Evolutionary conservation across 257 asterid species (phyloP).

Genomic region (Coffea eugenioides): DNA sequence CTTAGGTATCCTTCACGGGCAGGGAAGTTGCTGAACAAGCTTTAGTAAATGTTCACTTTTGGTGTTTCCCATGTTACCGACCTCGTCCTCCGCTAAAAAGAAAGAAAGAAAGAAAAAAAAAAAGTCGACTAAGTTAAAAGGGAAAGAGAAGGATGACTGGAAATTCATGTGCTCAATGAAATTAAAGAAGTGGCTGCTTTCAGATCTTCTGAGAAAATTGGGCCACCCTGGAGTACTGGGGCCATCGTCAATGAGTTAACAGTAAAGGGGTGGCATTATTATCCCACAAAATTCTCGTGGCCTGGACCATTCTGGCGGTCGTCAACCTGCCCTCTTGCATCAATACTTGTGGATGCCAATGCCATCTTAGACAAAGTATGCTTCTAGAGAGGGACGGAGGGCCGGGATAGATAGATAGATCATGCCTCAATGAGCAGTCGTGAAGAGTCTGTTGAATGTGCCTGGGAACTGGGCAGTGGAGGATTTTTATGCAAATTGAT

Average conservation of each 20-base stretch:
- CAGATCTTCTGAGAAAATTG: slow-evolving; percentile 3
- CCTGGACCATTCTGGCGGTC: slow-evolving; percentile 58
- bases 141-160: neutral
- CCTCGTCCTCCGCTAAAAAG: slow-evolving; percentile 18
- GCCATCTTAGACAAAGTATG: neutral
- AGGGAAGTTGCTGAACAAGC: neutral
- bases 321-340: slow-evolving; percentile 24
- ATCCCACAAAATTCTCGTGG: slow-evolving; percentile 46
- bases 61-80: slow-evolving; percentile 13
- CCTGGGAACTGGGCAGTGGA: neutral
- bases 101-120: neutral
- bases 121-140: neutral
- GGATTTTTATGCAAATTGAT: neutral
- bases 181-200: neutral
- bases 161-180: neutral
- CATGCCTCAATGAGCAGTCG: neutral
- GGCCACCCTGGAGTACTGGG: slow-evolving; percentile 17
- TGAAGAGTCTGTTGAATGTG: neutral
- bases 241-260: slow-evolving; percentile 13
- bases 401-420: neutral
- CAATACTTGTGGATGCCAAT: slow-evolving; percentile 6
- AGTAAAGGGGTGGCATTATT: neutral
- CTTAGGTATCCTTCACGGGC: too few species aligned
- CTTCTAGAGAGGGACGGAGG: slow-evolving; percentile 5
- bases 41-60: slow-evolving; percentile 11